A percentile compares a stretch with the other conserved stretches of the same genome.
These are phyloP conservation scores for Flaveria brownii DNA, from an alignment of 129 eudicot species.

Conservation along the genomic window DNA sequence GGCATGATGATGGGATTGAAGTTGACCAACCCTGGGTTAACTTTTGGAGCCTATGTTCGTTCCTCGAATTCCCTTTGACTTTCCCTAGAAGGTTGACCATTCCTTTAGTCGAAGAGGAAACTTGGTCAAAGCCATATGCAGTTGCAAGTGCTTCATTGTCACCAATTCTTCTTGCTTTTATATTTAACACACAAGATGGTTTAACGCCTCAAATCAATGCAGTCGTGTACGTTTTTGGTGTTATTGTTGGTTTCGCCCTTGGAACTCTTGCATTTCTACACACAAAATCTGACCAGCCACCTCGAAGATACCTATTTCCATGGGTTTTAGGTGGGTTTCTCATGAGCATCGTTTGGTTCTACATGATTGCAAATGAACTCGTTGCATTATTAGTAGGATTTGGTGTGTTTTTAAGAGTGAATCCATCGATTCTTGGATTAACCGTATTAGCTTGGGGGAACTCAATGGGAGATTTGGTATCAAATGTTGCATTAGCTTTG, in stretches of 20 bases:
- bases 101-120: constrained; percentile 85
- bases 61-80: constrained; percentile 65
- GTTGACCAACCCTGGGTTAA: constrained; percentile 44
- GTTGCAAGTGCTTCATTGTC: constrained; percentile 72
- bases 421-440: constrained; percentile 84
- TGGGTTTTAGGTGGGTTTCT: constrained; percentile 93
- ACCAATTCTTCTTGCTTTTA: constrained; percentile 66
- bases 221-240: constrained; percentile 50
- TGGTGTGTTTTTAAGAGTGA: constrained; percentile 59
- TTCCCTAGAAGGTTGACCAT: constrained; percentile 77
- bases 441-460: constrained; percentile 99
- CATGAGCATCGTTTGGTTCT: constrained; percentile 97
- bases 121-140: constrained; percentile 86
- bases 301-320: constrained; percentile 60
- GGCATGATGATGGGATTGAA: constrained; percentile 73
- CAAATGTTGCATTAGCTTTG: constrained; percentile 75
- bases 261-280: constrained; percentile 55
- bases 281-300: constrained; percentile 79
- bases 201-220: constrained; percentile 39
- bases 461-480: constrained; percentile 97
- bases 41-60: constrained; percentile 55
- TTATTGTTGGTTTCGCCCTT: constrained; percentile 50
- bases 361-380: constrained; percentile 89
- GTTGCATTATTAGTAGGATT: constrained; percentile 75
- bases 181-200: constrained; percentile 59